Conservation (phyloP, 1,284 basidiomycete species). For the Termitomyces sp. region DNA sequence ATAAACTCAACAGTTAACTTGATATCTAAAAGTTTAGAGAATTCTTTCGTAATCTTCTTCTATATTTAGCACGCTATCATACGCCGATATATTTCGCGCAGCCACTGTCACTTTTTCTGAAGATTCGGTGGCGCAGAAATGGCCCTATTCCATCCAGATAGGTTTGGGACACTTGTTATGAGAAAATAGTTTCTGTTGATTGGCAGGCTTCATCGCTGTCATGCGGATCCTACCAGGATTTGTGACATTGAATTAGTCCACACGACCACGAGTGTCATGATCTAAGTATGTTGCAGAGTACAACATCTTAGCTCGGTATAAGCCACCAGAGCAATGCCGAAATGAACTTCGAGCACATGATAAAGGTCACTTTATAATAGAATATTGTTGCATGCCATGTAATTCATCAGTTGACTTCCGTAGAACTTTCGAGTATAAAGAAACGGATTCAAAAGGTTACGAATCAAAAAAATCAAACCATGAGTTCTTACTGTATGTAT, state of each 20-base stretch:
- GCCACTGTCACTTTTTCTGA: neutral
- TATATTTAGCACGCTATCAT: neutral
- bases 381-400: neutral
- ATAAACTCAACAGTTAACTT: neutral
- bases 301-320: neutral
- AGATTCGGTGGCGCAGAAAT: conserved; percentile 10
- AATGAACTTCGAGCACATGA: conserved; percentile 5
- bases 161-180: neutral
- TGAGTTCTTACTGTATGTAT: neutral
- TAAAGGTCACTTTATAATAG: neutral
- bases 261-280: neutral
- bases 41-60: neutral
- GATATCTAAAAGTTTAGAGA: neutral
- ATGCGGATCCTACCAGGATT: neutral
- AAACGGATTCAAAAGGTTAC: too few species aligned
- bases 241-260: too few species aligned
- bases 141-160: neutral
- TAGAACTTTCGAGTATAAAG: neutral
- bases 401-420: neutral
- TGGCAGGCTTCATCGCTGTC: neutral
- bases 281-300: neutral
- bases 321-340: neutral
- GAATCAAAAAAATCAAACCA: neutral
- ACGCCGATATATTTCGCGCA: neutral
- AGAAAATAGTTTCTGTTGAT: conserved; percentile 1